Percentiles rank a stretch among this genome's conserved stretches.
These are phyloP conservation scores for Hymenoscyphus salicellus DNA, from an alignment of 2,329 filamentous ascomycete genomes.

Conservation along the genomic window DNA sequence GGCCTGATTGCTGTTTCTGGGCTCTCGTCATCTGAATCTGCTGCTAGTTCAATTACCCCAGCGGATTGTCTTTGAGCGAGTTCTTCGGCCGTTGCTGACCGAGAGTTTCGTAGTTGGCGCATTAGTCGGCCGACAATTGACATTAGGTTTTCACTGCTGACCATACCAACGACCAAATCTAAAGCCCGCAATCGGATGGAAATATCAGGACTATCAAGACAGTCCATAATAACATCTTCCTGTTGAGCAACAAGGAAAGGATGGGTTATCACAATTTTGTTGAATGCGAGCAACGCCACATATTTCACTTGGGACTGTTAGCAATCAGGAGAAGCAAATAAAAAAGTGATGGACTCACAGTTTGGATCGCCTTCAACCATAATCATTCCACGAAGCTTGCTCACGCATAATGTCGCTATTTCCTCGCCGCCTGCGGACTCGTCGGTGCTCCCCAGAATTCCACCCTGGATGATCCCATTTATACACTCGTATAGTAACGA, in stretches of 20 bases:
- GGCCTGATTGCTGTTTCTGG: slow-evolving; percentile 46
- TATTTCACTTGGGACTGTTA: slow-evolving; percentile 72
- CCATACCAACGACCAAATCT: slow-evolving; percentile 90
- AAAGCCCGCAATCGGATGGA: slow-evolving; percentile 91
- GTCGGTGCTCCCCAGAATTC: slow-evolving; percentile 80
- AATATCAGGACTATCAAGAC: slow-evolving; percentile 92
- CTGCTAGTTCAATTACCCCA: slow-evolving; percentile 32
- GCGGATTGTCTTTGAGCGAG: slow-evolving; percentile 45
- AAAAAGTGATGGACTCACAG: slow-evolving; percentile 53
- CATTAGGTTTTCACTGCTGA: slow-evolving; percentile 79
- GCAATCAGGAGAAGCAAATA: slow-evolving; percentile 17
- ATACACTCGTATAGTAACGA: slow-evolving; percentile 98
- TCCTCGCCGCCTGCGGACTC: slow-evolving; percentile 81
- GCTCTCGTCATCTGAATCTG: slow-evolving; percentile 56
- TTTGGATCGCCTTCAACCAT: slow-evolving; percentile 92
- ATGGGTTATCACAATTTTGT: slow-evolving; percentile 87
- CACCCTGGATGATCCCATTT: slow-evolving; percentile 95
- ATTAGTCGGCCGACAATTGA: slow-evolving; percentile 83
- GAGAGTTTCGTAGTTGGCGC: slow-evolving; percentile 73
- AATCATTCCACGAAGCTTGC: slow-evolving; percentile 90
- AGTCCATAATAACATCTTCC: slow-evolving; percentile 93
- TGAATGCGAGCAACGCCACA: slow-evolving; percentile 90
- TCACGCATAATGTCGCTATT: slow-evolving; percentile 87
- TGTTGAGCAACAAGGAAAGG: slow-evolving; percentile 85
- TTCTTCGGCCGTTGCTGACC: slow-evolving; percentile 47